Evolutionary conservation across 495 filamentous ascomycete species (phyloP).

Genomic region (Penicillium lividum): DNA sequence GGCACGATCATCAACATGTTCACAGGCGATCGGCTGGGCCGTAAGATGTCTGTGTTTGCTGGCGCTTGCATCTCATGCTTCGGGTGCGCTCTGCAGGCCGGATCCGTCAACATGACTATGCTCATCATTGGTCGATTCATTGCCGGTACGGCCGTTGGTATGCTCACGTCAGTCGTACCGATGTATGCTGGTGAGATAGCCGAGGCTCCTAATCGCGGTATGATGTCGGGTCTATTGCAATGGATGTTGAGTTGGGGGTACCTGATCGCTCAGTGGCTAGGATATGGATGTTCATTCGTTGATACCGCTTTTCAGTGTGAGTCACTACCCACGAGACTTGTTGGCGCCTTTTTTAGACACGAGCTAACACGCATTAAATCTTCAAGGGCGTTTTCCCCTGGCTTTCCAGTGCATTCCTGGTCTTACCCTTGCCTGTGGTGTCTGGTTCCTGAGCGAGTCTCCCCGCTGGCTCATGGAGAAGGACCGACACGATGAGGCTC

Average conservation of each 20-base stretch:
- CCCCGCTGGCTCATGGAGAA: conserved; percentile 59
- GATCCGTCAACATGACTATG: conserved; percentile 51
- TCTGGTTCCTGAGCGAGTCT: conserved; percentile 56
- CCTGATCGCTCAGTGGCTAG: conserved; percentile 53
- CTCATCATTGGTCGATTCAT: conserved; percentile 52
- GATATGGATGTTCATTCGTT: conserved; percentile 52
- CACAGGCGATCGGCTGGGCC: conserved; percentile 47
- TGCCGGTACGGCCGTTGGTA: conserved; percentile 50
- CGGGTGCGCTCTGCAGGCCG: conserved; percentile 51
- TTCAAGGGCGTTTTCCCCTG: conserved; percentile 58
- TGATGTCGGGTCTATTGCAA: conserved; percentile 31
- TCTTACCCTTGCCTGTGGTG: conserved; percentile 46
- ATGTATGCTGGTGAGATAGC: conserved; percentile 43
- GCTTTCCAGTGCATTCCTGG: conserved; percentile 54
- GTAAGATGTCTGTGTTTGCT: conserved; percentile 48
- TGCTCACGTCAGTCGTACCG: conserved; percentile 51
- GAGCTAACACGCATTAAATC: conserved; percentile 19
- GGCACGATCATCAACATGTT: conserved; percentile 48
- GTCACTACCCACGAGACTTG: background rate
- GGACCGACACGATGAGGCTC: conserved; percentile 45
- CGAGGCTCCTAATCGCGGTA: conserved; percentile 24
- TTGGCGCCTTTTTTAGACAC: no score
- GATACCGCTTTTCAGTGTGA: conserved; percentile 44
- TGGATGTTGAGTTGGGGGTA: conserved; percentile 51
- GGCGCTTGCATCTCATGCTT: conserved; percentile 47